Evolutionary conservation across 139 green algal species (phyloP).

Genomic region (Penium margaritaceum): DNA sequence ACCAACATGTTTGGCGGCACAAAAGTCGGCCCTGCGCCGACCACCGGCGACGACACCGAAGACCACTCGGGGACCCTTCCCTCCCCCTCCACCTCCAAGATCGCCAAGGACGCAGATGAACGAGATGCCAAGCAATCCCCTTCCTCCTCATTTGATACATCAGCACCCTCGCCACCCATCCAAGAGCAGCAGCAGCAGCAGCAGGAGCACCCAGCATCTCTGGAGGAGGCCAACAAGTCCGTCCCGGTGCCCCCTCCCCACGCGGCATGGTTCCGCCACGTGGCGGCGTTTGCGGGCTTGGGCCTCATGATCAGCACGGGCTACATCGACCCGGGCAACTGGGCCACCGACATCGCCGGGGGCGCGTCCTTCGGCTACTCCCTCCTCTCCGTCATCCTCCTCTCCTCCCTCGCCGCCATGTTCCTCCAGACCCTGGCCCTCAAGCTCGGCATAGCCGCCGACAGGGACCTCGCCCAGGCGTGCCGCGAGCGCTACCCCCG

Average conservation of each 20-base stretch:
- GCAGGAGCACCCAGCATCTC: too few species aligned
- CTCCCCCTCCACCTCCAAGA: too few species aligned
- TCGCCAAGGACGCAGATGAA: too few species aligned
- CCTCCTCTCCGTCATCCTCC: constrained; percentile 56
- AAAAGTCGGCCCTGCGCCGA: too few species aligned
- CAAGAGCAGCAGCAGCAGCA: too few species aligned
- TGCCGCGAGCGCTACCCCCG: constrained; percentile 55
- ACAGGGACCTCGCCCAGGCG: constrained; percentile 58
- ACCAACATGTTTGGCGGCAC: too few species aligned
- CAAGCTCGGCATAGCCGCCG: constrained; percentile 53
- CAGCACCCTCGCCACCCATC: too few species aligned
- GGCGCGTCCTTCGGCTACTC: constrained; percentile 51
- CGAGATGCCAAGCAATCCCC: too few species aligned
- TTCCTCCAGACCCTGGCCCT: constrained; percentile 57
- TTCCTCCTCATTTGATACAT: too few species aligned
- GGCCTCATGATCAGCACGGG: constrained; percentile 57
- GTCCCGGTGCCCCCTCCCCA: neutral
- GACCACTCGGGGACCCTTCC: too few species aligned
- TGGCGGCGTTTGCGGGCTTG: constrained; percentile 52
- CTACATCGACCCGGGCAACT: constrained; percentile 62
- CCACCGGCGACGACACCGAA: too few species aligned
- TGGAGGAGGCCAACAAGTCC: neutral
- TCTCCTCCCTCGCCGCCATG: constrained; percentile 52
- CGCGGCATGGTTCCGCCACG: constrained; percentile 23
- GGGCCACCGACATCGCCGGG: constrained; percentile 52